Percentiles rank a stretch among this genome's conserved stretches.
These are phyloP conservation scores for Yamadazyma akitaensis DNA, from an alignment of 805 yeast species.

Conservation along the genomic window DNA sequence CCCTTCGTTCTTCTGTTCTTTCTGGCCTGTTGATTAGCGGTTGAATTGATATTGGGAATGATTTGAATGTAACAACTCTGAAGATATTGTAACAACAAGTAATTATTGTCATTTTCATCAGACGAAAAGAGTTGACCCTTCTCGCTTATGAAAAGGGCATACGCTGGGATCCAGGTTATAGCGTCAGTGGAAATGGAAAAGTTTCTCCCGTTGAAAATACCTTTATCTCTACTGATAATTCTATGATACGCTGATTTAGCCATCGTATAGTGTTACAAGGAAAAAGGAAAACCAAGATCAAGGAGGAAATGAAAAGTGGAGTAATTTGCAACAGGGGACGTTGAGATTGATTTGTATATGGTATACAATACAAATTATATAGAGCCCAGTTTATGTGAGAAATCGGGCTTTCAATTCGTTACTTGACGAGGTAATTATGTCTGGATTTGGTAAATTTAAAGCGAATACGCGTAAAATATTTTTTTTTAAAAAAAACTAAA, in stretches of 20 bases:
- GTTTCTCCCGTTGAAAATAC: slow-evolving; percentile 29
- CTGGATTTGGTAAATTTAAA: slow-evolving; percentile 1
- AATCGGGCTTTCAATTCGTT: not conserved
- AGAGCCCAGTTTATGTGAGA: not conserved
- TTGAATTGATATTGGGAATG: slow-evolving; percentile 21
- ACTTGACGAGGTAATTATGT: slow-evolving; percentile 1
- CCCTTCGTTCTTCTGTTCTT: slow-evolving; percentile 9
- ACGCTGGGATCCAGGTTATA: slow-evolving; percentile 32
- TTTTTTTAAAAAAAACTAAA: not conserved
- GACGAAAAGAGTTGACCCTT: slow-evolving; percentile 33
- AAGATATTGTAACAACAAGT: slow-evolving; percentile 30
- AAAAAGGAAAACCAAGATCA: not conserved
- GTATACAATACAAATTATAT: not conserved
- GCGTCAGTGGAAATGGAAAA: slow-evolving; percentile 37
- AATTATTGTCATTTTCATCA: slow-evolving; percentile 28
- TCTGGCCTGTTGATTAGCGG: slow-evolving; percentile 2
- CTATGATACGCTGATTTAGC: slow-evolving; percentile 27
- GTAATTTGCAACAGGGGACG: not conserved
- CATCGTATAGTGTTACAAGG: slow-evolving; percentile 14
- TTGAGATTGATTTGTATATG: not conserved
- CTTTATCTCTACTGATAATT: slow-evolving; percentile 31
- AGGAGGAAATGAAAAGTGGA: not conserved
- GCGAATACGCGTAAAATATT: slow-evolving; percentile 3
- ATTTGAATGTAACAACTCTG: slow-evolving; percentile 41
- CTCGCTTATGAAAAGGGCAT: slow-evolving; percentile 27